phyloP scores from a whole-genome alignment of 176 grass and related monocot species.

The Ensete ventricosum region DNA sequence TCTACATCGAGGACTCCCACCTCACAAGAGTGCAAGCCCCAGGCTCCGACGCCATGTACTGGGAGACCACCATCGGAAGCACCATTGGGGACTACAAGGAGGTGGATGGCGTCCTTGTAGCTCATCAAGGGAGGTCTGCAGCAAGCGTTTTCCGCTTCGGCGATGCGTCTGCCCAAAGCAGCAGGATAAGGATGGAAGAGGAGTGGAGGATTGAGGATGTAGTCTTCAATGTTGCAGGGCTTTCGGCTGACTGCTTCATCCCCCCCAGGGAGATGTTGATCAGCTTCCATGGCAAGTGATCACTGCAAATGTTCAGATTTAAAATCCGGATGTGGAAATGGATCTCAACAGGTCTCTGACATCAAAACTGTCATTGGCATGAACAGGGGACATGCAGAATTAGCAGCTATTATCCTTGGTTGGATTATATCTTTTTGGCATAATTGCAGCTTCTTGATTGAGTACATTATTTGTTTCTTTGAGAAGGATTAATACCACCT shows the following conservation, averaged over 20 bases:
- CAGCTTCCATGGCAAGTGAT: too few species aligned
- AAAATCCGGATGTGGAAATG: too few species aligned
- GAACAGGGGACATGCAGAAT: too few species aligned
- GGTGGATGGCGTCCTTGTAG: conserved; percentile 28
- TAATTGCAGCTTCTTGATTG: too few species aligned
- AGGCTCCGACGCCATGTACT: conserved; percentile 30
- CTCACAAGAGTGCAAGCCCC: conserved; percentile 29
- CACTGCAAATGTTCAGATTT: too few species aligned
- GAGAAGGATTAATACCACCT: too few species aligned
- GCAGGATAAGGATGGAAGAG: conserved; percentile 25
- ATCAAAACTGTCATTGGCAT: too few species aligned
- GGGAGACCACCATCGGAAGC: conserved; percentile 41
- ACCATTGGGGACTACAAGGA: conserved; percentile 25
- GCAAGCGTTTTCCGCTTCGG: conserved; percentile 29
- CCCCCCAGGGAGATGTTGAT: conserved; percentile 17
- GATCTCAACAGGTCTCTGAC: too few species aligned
- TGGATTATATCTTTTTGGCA: too few species aligned
- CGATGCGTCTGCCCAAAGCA: neutral
- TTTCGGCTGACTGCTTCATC: conserved; percentile 37
- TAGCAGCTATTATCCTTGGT: too few species aligned
- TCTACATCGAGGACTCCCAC: conserved; percentile 39
- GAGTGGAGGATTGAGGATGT: conserved; percentile 40
- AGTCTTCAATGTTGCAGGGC: conserved; percentile 37
- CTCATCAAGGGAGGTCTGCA: conserved; percentile 28
- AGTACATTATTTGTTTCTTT: too few species aligned